These are phyloP conservation scores for Nemania abortiva DNA, from an alignment of 2,329 filamentous ascomycete genomes.

Conservation along the genomic window DNA sequence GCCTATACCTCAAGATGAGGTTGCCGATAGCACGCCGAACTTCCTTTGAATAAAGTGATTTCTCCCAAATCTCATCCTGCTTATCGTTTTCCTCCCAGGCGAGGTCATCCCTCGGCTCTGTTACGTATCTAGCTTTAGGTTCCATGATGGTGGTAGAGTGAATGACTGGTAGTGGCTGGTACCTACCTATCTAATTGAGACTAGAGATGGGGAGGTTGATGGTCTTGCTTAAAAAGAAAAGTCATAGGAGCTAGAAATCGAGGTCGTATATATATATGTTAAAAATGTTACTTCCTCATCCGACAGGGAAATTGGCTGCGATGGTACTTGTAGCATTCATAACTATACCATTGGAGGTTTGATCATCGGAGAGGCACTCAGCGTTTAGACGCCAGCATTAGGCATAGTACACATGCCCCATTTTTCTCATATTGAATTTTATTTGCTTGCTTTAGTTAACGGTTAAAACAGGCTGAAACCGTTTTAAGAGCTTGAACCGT, in stretches of 20 bases:
- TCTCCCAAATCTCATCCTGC: constrained; percentile 23
- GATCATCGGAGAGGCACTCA: constrained; percentile 24
- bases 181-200: constrained; percentile 28
- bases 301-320: constrained; percentile 27
- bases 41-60: constrained; percentile 23
- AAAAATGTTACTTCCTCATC: constrained; percentile 29
- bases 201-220: constrained; percentile 26
- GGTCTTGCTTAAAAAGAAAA: constrained; percentile 29
- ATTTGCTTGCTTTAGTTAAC: constrained; percentile 25
- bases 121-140: constrained; percentile 22
- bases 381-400: constrained; percentile 10
- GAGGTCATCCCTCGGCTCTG: constrained; percentile 21
- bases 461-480: constrained; percentile 20
- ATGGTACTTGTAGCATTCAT: constrained; percentile 28
- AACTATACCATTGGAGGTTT: constrained; percentile 27
- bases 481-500: constrained; percentile 19
- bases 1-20: constrained; percentile 26
- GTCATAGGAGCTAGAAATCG: constrained; percentile 26
- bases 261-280: constrained; percentile 28
- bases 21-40: constrained; percentile 20
- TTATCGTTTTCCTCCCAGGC: constrained; percentile 21
- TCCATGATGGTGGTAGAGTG: constrained; percentile 24
- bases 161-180: constrained; percentile 27
- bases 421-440: too few relatives aligned
- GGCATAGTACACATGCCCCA: too few relatives aligned